Conservation (phyloP, 345 rosid species). For the Eutrema heterophyllum region DNA sequence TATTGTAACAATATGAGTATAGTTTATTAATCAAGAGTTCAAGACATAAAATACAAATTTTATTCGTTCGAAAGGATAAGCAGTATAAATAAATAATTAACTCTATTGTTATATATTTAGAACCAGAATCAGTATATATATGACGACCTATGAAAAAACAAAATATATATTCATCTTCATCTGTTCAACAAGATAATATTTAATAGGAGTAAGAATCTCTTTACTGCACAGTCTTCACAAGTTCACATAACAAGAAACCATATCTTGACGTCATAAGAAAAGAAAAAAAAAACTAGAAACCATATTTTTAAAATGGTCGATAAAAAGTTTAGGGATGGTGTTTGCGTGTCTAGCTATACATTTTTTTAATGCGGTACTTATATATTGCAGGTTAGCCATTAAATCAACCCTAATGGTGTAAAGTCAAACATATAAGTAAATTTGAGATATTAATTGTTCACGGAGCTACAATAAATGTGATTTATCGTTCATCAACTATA, state of each 20-base stretch:
- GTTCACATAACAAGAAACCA: no score
- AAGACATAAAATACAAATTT: neutral
- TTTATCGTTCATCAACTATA: neutral
- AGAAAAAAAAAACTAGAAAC: neutral
- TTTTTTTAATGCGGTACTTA: neutral
- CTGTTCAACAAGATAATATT: no score
- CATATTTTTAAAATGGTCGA: neutral
- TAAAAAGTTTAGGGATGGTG: neutral
- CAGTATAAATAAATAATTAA: neutral
- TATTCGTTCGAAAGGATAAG: neutral
- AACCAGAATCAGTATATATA: no score
- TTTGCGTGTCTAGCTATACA: neutral
- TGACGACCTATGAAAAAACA: no score
- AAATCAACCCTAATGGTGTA: neutral
- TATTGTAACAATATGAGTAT: neutral
- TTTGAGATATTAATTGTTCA: slow-evolving; percentile 6
- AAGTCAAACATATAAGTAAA: neutral
- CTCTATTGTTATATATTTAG: no score
- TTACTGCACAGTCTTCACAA: neutral
- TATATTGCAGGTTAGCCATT: neutral
- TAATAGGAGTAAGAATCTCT: neutral
- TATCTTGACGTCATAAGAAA: neutral
- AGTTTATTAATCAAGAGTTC: neutral
- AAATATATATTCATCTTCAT: no score
- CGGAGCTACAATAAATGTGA: slow-evolving; percentile 2